A percentile compares a stretch with the other conserved stretches of the same genome.
phyloP scores from a whole-genome alignment of 2,329 filamentous ascomycete genomes.

The Neonectria ditissima region DNA sequence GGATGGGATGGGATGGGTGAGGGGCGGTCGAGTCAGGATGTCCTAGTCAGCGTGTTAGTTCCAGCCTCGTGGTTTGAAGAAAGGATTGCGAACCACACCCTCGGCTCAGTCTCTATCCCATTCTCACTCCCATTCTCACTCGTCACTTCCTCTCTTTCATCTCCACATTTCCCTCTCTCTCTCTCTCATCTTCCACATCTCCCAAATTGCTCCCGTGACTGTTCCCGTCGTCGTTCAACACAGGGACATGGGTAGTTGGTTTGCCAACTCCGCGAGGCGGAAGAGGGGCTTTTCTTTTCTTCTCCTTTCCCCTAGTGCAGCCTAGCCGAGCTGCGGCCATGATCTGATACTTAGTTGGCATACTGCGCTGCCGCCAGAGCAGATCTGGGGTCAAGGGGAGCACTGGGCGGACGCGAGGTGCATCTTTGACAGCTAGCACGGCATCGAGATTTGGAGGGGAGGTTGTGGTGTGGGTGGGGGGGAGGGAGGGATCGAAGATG shows the following conservation, averaged over 20 bases:
- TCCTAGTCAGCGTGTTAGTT: not conserved
- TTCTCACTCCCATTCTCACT: too few species aligned
- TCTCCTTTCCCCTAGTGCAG: not conserved
- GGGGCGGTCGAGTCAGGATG: not conserved
- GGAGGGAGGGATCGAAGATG: conserved; percentile 3
- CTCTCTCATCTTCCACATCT: not conserved
- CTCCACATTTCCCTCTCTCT: not conserved
- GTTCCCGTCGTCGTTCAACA: not conserved
- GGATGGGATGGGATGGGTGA: not conserved
- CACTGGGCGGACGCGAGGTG: not conserved
- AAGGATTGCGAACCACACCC: not conserved
- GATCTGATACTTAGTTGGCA: not conserved
- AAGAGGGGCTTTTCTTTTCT: too few species aligned
- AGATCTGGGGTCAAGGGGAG: not conserved
- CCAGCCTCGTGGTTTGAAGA: not conserved
- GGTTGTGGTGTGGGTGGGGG: not conserved
- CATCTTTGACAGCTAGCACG: not conserved
- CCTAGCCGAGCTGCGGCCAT: not conserved
- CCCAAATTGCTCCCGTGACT: not conserved
- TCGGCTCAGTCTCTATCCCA: not conserved
- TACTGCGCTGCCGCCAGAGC: not conserved
- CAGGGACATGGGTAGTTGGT: not conserved
- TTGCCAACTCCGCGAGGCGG: not conserved
- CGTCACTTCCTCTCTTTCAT: too few species aligned
- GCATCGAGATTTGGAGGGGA: not conserved